phyloP scores from a whole-genome alignment of 2,329 filamentous ascomycete genomes.

The Colletotrichum australisinense region DNA sequence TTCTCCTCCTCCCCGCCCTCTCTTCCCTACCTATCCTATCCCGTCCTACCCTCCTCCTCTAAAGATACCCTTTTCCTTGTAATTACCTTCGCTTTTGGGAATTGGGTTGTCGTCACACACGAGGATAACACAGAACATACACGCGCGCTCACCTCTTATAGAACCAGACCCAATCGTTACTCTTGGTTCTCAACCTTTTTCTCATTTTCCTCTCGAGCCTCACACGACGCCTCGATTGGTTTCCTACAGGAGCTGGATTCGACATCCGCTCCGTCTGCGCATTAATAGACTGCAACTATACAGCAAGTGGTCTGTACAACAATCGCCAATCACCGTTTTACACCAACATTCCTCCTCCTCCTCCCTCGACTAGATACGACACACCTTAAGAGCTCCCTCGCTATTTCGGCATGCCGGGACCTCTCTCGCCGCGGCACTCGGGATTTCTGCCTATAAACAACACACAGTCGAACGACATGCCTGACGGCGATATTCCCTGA shows the following conservation, averaged over 20 bases:
- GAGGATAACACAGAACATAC: background rate
- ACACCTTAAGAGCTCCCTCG: background rate
- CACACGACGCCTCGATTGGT: slow-evolving; percentile 10
- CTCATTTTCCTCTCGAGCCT: background rate
- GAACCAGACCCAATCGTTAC: slow-evolving; percentile 23
- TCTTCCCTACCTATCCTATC: slow-evolving; percentile 13
- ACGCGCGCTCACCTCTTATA: slow-evolving; percentile 5
- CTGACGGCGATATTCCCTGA: slow-evolving; percentile 62
- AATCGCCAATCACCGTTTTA: background rate
- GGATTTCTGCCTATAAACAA: slow-evolving; percentile 58
- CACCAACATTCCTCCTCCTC: slow-evolving; percentile 12
- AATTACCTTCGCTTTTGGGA: slow-evolving; percentile 28
- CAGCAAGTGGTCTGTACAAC: slow-evolving; percentile 6
- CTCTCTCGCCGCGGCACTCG: slow-evolving; percentile 51
- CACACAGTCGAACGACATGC: slow-evolving; percentile 45
- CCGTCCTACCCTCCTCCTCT: slow-evolving; percentile 8
- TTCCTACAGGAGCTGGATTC: slow-evolving; percentile 24
- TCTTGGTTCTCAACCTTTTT: slow-evolving; percentile 6
- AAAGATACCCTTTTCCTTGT: slow-evolving; percentile 35
- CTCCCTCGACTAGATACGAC: slow-evolving; percentile 18
- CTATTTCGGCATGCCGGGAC: slow-evolving; percentile 38
- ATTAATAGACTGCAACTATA: slow-evolving; percentile 19
- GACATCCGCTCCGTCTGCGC: slow-evolving; percentile 27
- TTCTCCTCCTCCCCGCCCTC: slow-evolving; percentile 14
- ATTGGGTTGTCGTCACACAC: slow-evolving; percentile 23